Evolutionary conservation across 2,329 filamentous ascomycete species (phyloP), one percentile per base, ranked within the genome.

Genomic region (Calcarisporium arbuscula): DNA sequence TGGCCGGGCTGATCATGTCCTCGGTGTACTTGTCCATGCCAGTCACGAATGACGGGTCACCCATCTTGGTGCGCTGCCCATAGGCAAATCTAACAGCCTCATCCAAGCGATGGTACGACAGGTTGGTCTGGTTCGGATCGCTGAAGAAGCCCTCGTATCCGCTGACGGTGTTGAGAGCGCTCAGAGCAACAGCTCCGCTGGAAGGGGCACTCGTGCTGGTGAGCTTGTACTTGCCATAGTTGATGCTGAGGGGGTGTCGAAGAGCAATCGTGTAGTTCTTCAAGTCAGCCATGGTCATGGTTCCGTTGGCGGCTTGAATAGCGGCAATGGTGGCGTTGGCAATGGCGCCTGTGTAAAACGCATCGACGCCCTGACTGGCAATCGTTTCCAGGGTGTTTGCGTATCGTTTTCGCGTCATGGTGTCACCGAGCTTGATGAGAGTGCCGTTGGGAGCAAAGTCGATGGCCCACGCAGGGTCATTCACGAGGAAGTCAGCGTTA

Each of bases 21-120:
- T 80, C 64, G 45, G 83, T 85, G 32, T 72, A 71, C n/a, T 70
- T 62, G 29, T 83, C 62, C 8, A 81, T 70, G 1, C 69, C 61
- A 2, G 56, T 49, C 7, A 88, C 73, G 48, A 83, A 92, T 0
- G 61, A 62, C 0, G 87, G 87, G 46, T 94, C 87, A 2, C 85
- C 87, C 0, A 94, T 69, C 19, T 82, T 65, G 2, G 74, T 70
- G 34, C 85, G 74, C 65, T 80, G 59, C 3, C 80, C 86, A 46
- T 92, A 94, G 0, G 77, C 84, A 51, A 88, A 94, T 8, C 83
- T 68, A 42, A 92, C 82, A 2, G 85, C 81, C 63, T 94, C 86
- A 43, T 88, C 80, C 11, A 94, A 61, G 0, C 81, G 68, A 53
- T 94, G 87, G 0, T 82, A 85, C 29, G 77, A 85, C 0, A 86